Evolutionary conservation across 495 filamentous ascomycete species (phyloP), one percentile per base, ranked within the genome.

Genomic region (Physcia stellaris): DNA sequence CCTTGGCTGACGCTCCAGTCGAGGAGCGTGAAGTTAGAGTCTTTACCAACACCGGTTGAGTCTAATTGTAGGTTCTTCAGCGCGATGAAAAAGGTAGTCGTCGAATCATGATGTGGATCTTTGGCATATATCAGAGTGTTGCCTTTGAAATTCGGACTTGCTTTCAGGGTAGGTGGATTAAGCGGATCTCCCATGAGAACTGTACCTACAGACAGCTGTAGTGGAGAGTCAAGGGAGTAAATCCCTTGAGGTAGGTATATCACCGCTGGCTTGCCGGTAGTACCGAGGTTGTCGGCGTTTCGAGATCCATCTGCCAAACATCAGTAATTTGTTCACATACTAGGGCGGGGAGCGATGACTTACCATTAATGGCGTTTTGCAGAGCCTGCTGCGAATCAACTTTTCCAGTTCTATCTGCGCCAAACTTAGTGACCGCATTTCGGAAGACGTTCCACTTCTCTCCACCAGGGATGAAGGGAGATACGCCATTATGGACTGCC

Each of bases 1-100:
- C 75, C 76, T 49, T 83, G 57, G 11, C 76, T 74, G 17, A 77
- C 77, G 0, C 77, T 76, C 81, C 81, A 86, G 41, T 62, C 59
- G 1, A 67, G 49, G 4, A 63, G 48, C 10, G 51, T 49, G 9
- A 69, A 45, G 1, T 43, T 35, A 29, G 45, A 48, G 11, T 37
- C 31, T 5, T 47, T 17, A 30, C 47, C 39, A 10, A 64, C 37
- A 12, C 26, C 39, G 0, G 53, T 63, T 1, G 62, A 57, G 24
- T 64, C 62, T 10, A 66, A 32, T 1, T 61, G 39, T 4, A 66
- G 30, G 33, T 66, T 64, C 45, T 63, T 66, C 21, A 64, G 52
- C 2, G 52, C 60, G 12, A 61, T 57, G 24, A 60, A 64, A 37
- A 66, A 66, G 42, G 59, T 61, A 15, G 52, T 54, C 5, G 57